Evolutionary conservation across 2,329 filamentous ascomycete species (phyloP).

Genomic region (Neoascochyta sp.): DNA sequence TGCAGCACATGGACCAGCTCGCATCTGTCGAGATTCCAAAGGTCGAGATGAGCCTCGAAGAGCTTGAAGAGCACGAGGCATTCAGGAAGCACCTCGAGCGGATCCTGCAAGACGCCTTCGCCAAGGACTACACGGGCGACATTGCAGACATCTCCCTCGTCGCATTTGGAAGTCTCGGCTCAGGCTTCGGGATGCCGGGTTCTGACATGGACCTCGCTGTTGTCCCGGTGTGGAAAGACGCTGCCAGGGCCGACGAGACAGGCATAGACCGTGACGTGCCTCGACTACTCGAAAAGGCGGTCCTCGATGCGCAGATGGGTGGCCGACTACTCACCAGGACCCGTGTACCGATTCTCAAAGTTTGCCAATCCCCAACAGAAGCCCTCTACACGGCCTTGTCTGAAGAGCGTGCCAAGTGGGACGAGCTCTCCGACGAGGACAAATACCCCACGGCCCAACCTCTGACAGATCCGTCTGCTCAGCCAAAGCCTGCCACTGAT

Average conservation of each 20-base stretch:
- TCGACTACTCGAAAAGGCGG: conserved; percentile 68
- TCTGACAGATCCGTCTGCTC: conserved; percentile 10
- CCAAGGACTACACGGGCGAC: conserved; percentile 48
- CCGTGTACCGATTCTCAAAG: conserved; percentile 81
- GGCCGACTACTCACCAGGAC: conserved; percentile 74
- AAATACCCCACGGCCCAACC: conserved; percentile 35
- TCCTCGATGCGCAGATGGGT: conserved; percentile 69
- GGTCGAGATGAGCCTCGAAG: conserved; percentile 60
- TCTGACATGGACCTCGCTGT: conserved; percentile 89
- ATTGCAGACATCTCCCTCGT: conserved; percentile 60
- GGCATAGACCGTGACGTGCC: conserved; percentile 60
- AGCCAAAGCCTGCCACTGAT: conserved; percentile 10
- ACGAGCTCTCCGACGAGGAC: conserved; percentile 50
- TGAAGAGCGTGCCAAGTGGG: conserved; percentile 68
- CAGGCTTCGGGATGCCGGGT: conserved; percentile 81
- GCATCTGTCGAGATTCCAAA: conserved; percentile 50
- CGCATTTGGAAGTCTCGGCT: conserved; percentile 78
- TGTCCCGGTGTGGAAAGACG: conserved; percentile 54
- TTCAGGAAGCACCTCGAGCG: conserved; percentile 64
- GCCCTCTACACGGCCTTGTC: conserved; percentile 59
- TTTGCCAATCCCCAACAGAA: conserved; percentile 68
- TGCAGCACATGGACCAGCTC: conserved; percentile 43
- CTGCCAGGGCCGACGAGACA: conserved; percentile 17
- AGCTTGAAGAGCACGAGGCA: conserved; percentile 66
- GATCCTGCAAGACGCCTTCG: conserved; percentile 60